A percentile compares a stretch with the other conserved stretches of the same genome.
These are phyloP conservation scores for Sphagnum contortum DNA, from an alignment of 225 moss, liverwort and hornwort genomes.

Conservation along the genomic window DNA sequence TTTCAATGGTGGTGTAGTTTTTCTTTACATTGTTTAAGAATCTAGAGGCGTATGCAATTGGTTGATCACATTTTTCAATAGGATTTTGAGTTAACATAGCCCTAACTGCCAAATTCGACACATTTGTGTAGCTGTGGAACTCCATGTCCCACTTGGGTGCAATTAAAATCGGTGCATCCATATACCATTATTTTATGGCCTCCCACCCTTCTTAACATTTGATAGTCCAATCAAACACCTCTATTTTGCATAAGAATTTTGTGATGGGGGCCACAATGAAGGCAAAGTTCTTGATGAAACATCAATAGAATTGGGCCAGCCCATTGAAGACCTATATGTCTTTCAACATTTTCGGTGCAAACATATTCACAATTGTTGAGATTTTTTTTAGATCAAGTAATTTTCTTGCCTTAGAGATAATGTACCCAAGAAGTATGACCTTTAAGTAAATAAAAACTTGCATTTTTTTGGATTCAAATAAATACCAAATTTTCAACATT, in stretches of 20 bases:
- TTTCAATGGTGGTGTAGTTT: too few relatives aligned
- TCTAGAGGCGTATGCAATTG: too few relatives aligned
- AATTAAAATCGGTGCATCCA: neutral
- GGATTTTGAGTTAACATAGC: too few relatives aligned
- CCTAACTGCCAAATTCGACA: too few relatives aligned
- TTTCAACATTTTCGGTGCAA: neutral
- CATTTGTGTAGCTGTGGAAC: too few relatives aligned
- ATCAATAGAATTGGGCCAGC: neutral
- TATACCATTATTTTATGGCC: neutral
- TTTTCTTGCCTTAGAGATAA: neutral
- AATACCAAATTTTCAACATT: neutral
- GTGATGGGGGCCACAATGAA: neutral
- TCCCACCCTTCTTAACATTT: neutral
- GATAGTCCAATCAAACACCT: neutral
- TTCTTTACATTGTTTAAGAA: too few relatives aligned
- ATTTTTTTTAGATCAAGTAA: constrained; percentile 2
- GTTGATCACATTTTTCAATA: too few relatives aligned
- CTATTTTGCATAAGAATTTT: neutral
- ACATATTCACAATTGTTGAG: neutral
- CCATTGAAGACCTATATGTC: neutral
- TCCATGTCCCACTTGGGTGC: too few relatives aligned
- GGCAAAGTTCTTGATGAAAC: neutral
- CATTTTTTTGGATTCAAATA: neutral
- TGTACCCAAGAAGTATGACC: neutral
- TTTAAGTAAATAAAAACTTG: neutral